A percentile compares a stretch with the other conserved stretches of the same genome.
Evolutionary conservation across 306 rosid species (phyloP).

Genomic region (Quercus agrifolia): DNA sequence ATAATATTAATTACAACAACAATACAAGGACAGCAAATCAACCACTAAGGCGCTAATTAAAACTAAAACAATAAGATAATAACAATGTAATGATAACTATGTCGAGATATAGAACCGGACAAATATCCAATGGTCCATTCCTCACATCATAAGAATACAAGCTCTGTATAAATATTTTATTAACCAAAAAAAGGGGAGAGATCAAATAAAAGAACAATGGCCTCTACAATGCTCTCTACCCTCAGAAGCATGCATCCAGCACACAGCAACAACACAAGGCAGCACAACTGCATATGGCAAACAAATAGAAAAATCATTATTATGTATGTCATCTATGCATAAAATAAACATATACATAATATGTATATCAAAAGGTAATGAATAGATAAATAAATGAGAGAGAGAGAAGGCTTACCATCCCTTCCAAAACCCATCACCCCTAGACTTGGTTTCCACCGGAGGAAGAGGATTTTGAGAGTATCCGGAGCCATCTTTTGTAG

Average conservation of each 20-base stretch:
- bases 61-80: neutral
- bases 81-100: neutral
- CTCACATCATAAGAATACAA: neutral
- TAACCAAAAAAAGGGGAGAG: neutral
- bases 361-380: no score
- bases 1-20: no score
- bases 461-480: constrained; percentile 24
- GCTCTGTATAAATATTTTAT: neutral
- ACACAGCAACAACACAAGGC: constrained; percentile 1
- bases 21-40: no score
- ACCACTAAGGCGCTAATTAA: neutral
- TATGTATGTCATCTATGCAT: neutral
- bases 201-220: neutral
- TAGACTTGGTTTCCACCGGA: constrained; percentile 48
- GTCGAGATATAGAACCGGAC: no score
- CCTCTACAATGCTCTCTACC: neutral
- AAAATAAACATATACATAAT: neutral
- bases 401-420: constrained; percentile 53
- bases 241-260: constrained; percentile 71
- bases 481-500: constrained; percentile 40
- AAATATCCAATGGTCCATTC: neutral
- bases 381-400: neutral
- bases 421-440: constrained; percentile 86
- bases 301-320: neutral
- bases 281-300: constrained; percentile 50